Base-by-base conservation (phyloP, 176 grass and related monocot species). In the Carex pumila region DNA sequence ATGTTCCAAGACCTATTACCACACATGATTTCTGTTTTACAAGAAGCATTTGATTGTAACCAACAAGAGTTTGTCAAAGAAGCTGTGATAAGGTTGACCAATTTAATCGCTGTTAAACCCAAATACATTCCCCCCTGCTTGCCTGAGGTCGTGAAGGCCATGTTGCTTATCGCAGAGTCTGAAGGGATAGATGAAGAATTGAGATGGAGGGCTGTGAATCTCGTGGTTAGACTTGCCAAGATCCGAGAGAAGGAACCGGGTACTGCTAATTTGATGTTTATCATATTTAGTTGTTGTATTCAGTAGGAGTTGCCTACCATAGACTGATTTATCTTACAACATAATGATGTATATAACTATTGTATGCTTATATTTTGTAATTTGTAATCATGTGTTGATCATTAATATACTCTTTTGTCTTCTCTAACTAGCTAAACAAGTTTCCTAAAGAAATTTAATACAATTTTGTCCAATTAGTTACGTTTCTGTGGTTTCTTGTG, bases 221-320 rank as follows among this genome's bases (percentile, higher is more conserved):
- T 97, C 30, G 87, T 97, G 3, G 89, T 97, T 67, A 97, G 90
- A 21, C 92, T 97, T 14, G 92, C 94, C 3, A 92, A 97, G 85
- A 90, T 87, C 0, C 86, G 92, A 34, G 94, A 97, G 87, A 88
- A 92, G 4, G 94, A 92, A 0, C 94, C 94, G 0, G 94, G 94
- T 60, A 60, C 18, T 60, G 17, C 18, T 60, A 60, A 60, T 60
- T 18, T 60, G 17, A 60, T 18, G 57, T 19, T 60, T 18, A 19
- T 60, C 18, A 18, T 19, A 19, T 60, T 60, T 60, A n/a, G 18
- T 60, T 60, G 17, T 60, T 60, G 5, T 60, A 60, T 60, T 60
- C 13, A 60, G 17, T 60, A 17, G 18, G 15, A 18, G 57, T 60
- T 60, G 47, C 47, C 9, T 50, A 50, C 18, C 17, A 60, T 59